phyloP scores from a whole-genome alignment of 176 grass and related monocot genomes.

The Hordeum marinum region DNA sequence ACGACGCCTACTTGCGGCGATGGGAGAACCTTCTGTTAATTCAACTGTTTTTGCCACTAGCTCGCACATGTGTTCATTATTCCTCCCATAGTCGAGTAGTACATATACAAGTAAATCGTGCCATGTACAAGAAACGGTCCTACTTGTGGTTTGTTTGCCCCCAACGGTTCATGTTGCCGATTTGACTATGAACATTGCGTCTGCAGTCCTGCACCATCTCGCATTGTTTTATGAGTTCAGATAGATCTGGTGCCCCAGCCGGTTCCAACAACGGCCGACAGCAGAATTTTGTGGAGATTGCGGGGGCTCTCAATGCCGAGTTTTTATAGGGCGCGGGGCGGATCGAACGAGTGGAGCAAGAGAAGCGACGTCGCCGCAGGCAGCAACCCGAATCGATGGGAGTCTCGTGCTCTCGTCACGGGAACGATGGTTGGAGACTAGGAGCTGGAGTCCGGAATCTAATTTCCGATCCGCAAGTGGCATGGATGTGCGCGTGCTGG shows the following conservation, averaged over 20 bases:
- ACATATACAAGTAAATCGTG: not conserved
- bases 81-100: not conserved
- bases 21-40: slow-evolving; percentile 14
- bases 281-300: too few species aligned
- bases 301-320: too few species aligned
- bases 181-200: not conserved
- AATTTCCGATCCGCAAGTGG: too few species aligned
- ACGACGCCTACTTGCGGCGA: not conserved
- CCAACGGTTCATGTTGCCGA: not conserved
- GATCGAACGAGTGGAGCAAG: too few species aligned
- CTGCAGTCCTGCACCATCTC: not conserved
- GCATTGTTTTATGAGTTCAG: slow-evolving; percentile 5
- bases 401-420: too few species aligned
- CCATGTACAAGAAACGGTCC: not conserved
- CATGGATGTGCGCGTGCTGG: not conserved
- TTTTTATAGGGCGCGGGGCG: too few species aligned
- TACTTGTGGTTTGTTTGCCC: not conserved
- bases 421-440: too few species aligned
- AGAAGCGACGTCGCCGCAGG: too few species aligned
- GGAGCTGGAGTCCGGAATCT: too few species aligned
- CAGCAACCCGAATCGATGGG: too few species aligned
- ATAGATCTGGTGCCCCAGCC: not conserved
- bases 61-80: not conserved
- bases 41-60: not conserved
- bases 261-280: too few species aligned